Conservation (phyloP, 2,329 filamentous ascomycete genomes). For the Fusarium oxysporum region DNA sequence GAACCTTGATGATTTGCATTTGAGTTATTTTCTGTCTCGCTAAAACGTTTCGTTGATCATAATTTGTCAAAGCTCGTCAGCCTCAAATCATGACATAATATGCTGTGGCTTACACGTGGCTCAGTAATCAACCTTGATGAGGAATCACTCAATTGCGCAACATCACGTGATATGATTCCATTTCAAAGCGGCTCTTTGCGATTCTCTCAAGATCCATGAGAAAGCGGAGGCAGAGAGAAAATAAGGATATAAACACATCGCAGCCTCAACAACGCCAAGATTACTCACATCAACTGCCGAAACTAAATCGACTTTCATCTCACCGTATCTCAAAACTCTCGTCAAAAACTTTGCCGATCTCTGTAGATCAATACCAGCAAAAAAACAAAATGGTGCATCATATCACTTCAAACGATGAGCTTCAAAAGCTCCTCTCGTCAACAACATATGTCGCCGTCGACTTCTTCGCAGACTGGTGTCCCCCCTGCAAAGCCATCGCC, state of each 20-base stretch:
- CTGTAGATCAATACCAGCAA: slow-evolving; percentile 10
- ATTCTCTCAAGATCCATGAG: slow-evolving; percentile 37
- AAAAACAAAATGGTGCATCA: slow-evolving; percentile 42
- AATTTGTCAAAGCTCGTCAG: neutral
- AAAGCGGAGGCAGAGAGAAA: slow-evolving; percentile 4
- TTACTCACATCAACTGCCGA: neutral
- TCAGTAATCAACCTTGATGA: neutral
- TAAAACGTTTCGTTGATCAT: neutral
- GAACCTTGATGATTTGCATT: neutral
- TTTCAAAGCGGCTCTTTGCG: slow-evolving; percentile 40
- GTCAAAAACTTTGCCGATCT: neutral
- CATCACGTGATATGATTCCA: slow-evolving; percentile 40
- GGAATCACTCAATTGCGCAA: slow-evolving; percentile 33
- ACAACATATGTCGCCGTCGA: slow-evolving; percentile 59
- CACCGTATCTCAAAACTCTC: neutral
- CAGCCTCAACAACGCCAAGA: neutral
- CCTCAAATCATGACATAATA: neutral
- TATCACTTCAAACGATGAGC: slow-evolving; percentile 48
- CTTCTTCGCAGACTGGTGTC: slow-evolving; percentile 65
- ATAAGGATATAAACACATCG: slow-evolving; percentile 16
- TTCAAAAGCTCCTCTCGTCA: slow-evolving; percentile 53
- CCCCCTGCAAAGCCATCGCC: slow-evolving; percentile 61
- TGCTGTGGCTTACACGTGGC: slow-evolving; percentile 20
- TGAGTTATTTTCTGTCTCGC: neutral
- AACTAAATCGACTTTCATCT: neutral